Conservation (phyloP, 768 basidiomycete species). For the Phylloporus rhodoxanthus region DNA sequence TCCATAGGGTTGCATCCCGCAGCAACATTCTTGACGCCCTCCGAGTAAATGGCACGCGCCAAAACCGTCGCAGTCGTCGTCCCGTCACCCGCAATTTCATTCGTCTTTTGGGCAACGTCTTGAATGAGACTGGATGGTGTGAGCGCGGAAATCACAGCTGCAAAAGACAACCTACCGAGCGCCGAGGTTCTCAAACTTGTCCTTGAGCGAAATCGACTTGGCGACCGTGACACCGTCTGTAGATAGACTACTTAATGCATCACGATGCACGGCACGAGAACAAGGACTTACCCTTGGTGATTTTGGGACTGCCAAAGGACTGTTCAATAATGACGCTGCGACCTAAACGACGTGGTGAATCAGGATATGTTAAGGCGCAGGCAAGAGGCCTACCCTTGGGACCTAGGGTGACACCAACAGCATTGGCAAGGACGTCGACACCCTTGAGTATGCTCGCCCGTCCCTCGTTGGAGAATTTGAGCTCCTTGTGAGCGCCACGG, state of each 20-base stretch:
- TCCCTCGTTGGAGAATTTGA: conserved; percentile 94
- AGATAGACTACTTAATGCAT: conserved; percentile 4
- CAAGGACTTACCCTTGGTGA: conserved; percentile 75
- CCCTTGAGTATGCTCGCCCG: conserved; percentile 90
- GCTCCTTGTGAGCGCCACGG: conserved; percentile 89
- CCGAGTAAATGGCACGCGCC: conserved; percentile 94
- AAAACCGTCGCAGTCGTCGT: conserved; percentile 98
- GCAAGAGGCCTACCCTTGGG: conserved; percentile 67
- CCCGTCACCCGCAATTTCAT: conserved; percentile 95
- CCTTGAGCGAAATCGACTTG: conserved; percentile 88
- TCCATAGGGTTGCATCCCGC: conserved; percentile 99
- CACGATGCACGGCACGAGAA: neutral
- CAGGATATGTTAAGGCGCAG: neutral
- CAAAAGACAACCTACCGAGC: conserved; percentile 63
- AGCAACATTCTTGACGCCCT: conserved; percentile 98
- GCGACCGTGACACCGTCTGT: conserved; percentile 96
- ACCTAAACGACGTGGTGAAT: conserved; percentile 40
- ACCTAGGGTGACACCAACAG: conserved; percentile 92
- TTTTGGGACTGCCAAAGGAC: conserved; percentile 84
- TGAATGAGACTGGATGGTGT: conserved; percentile 66
- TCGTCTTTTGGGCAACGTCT: conserved; percentile 94
- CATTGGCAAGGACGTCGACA: conserved; percentile 95
- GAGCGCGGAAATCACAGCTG: neutral
- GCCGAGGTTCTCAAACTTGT: conserved; percentile 99
- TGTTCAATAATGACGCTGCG: conserved; percentile 99